Base-by-base conservation (phyloP, 257 asterid species). In the Perilla frutescens region DNA sequence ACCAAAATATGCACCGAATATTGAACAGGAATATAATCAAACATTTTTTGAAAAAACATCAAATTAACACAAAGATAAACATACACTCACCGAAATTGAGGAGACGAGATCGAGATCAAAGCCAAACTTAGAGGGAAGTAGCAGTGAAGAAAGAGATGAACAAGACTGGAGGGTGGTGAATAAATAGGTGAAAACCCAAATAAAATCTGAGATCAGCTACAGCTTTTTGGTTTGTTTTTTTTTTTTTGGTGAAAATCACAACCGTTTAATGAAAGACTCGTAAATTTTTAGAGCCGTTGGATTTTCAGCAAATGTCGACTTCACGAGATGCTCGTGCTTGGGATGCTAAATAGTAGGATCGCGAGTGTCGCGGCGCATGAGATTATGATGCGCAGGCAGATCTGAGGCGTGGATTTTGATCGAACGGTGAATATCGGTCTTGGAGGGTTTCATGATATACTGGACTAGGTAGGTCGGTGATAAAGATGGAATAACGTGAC, bases 311-410 rank as follows among this genome's bases (percentile, higher is more conserved):
- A 71, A 68, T 54, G 76, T 82, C 82, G 50, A 77, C 80, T 64
- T 79, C 85, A 70, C 82, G 83, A 71, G 78, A 84, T 83, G 76
- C 82, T 54, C 82, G 74, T 56, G 60, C 67, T 31, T n/a, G 56
- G 59, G 66, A 61, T 37, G 60, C 73, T 57, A 13, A 6, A 47
- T 10, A 20, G 26, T 12, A 6, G 34, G 71, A 44, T 75, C 76
- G 66, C 37, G 20, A 66, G 76, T 45, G 56, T 62, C 68, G 74
- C 70, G 83, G 76, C 50, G 54, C 73, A 59, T 5, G 65, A 4
- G 65, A 76, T 55, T 39, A 81, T 10, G 76, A 72, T 76, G 77
- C 6, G 66, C 36, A 0, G 37, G 14, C 8, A 5, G 9, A 83
- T 91, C 87, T 5, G 29, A 55, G 36, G 36, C 93, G 88, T 83